Base-by-base conservation (phyloP, 1,284 basidiomycete genomes). In the Apiotrichum veenhuisii region DNA sequence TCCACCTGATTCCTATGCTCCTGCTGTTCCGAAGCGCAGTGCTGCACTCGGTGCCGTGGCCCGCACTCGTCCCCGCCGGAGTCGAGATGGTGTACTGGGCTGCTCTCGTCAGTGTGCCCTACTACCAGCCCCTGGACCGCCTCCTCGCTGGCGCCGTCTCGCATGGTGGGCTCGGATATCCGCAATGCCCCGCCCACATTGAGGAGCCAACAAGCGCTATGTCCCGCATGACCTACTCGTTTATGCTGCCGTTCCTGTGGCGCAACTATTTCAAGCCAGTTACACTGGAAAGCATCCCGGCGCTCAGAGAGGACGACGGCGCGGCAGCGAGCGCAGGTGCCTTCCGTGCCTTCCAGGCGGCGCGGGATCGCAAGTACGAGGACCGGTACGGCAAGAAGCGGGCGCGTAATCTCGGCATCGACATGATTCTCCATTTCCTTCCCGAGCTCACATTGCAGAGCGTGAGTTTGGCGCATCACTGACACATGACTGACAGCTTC, bases 291-390 rank as follows among this genome's bases (percentile, higher is more conserved):
- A 75, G 79, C 33, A 76, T 82, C 8, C 81, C 82, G 0, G 79
- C 79, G 22, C 68, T 83, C 2, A 69, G 80, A 9, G 77, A 82
- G 30, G 80, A 80, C 57, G 80, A 82, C 65, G 73, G 76, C 23
- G 72, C 82, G 0, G 78, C 81, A 0, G 70, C 75, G 1, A 70
- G 68, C 18, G 54, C 79, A 4, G 76, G 76, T n/a, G 69, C 72
- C 12, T 81, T 77, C 63, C 64, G 80, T 18, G 66, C 68, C 5
- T 66, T 65, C 57, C 63, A 64, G 56, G 70, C 66, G 10, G 54
- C 37, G 20, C 57, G 58, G 49, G 70, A 69, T 38, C 51, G 48
- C 4, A 36, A 36, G 11, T 60, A 63, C 26, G 57, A 62, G 12
- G 27, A 58, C 20, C 67, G 65, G 50, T 60, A 73, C 40, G 58